A percentile compares a stretch with the other conserved stretches of the same genome.
Evolutionary conservation across 208 protist species (phyloP).

Genomic region (Trypanosoma lewisi): DNA sequence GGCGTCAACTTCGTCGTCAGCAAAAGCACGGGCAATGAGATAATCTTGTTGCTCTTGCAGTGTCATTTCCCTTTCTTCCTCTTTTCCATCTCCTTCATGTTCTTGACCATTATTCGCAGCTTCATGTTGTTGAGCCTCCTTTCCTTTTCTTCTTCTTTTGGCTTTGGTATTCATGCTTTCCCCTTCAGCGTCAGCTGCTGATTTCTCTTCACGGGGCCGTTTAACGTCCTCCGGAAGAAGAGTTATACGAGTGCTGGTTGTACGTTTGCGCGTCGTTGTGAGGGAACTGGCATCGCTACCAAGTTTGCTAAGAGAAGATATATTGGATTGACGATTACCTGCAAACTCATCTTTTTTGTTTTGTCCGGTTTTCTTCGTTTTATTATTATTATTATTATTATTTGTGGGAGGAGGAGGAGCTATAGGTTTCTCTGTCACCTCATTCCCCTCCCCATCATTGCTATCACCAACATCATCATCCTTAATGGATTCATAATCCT

Average conservation of each 20-base stretch:
- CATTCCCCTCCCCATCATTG: conserved; percentile 3
- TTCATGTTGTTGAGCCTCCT: not conserved
- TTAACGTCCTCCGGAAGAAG: conserved; percentile 25
- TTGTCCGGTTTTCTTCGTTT: not conserved
- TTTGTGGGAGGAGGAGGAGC: not conserved
- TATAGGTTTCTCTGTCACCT: not conserved
- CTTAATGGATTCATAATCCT: not conserved
- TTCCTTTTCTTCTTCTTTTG: not conserved
- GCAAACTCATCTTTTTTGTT: conserved; percentile 30
- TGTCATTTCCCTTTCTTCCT: conserved; percentile 24
- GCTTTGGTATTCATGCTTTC: not conserved
- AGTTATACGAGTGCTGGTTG: conserved; percentile 24
- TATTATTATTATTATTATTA: too few species aligned
- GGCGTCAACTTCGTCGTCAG: conserved; percentile 85
- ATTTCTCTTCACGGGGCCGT: conserved; percentile 9
- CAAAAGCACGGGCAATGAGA: conserved; percentile 90
- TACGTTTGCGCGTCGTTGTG: conserved; percentile 5
- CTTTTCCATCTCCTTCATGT: not conserved
- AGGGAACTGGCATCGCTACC: not conserved
- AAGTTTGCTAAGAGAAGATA: not conserved
- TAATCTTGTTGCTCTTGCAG: conserved; percentile 76
- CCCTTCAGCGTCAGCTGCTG: not conserved
- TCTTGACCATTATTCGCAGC: not conserved
- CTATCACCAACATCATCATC: conserved; percentile 11
- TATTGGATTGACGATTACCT: conserved; percentile 13